phyloP scores from a whole-genome alignment of 768 basidiomycete species.

The Termitomyces sp. region DNA sequence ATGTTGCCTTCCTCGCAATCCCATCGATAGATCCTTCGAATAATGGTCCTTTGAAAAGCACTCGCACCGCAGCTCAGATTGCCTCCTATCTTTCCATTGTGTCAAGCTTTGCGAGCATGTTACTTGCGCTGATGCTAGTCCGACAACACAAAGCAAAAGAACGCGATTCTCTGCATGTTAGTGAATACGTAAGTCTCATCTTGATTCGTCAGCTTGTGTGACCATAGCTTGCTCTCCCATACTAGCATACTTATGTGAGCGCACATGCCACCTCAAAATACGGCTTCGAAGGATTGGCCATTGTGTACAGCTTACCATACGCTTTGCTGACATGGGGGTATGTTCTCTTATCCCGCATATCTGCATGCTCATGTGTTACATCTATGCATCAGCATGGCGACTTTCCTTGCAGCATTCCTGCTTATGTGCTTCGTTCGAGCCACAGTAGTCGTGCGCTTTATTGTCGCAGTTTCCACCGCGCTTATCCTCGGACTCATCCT shows the following conservation, averaged over 20 bases:
- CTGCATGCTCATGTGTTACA: neutral
- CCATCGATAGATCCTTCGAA: conserved; percentile 34
- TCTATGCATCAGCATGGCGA: neutral
- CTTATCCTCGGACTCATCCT: neutral
- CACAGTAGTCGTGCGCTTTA: neutral
- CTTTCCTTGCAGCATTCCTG: conserved; percentile 2
- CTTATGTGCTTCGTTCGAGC: conserved; percentile 1
- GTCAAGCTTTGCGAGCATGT: conserved; percentile 35
- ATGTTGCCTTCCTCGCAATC: conserved; percentile 46
- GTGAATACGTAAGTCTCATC: neutral
- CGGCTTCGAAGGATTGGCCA: conserved; percentile 1
- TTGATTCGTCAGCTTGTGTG: neutral
- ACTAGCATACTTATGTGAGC: neutral
- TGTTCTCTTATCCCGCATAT: neutral
- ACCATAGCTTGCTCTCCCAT: neutral
- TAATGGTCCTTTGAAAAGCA: conserved; percentile 10
- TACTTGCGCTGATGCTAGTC: conserved; percentile 39
- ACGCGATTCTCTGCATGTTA: conserved; percentile 19
- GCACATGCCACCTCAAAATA: conserved; percentile 2
- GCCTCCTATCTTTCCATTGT: conserved; percentile 41
- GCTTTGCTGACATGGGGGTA: conserved; percentile 8
- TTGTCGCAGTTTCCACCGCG: neutral
- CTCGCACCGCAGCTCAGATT: conserved; percentile 28
- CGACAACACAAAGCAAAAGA: conserved; percentile 34
- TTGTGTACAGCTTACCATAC: conserved; percentile 8